A percentile compares a stretch with the other conserved stretches of the same genome.
Conservation (phyloP, 306 rosid species). For the Mimosa pudica region DNA sequence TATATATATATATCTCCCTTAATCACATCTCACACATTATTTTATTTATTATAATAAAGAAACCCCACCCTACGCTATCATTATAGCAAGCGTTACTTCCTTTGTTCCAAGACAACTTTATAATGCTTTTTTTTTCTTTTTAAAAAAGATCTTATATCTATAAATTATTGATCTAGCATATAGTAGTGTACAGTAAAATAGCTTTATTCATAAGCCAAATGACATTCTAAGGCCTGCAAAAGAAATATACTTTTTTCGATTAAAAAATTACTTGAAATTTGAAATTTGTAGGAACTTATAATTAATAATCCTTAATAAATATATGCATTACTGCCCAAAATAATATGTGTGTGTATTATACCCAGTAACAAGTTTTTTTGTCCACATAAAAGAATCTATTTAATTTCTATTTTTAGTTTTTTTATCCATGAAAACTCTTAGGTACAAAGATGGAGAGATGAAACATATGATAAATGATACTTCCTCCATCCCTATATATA, state of each 20-base stretch:
- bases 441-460: too few species aligned
- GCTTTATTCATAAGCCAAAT: neutral
- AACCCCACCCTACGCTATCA: constrained; percentile 46
- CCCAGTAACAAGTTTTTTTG: too few species aligned
- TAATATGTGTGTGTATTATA: neutral
- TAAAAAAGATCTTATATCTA: neutral
- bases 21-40: constrained; percentile 27
- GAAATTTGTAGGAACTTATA: neutral
- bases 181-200: neutral
- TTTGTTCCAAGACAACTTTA: constrained; percentile 33
- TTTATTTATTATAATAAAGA: constrained; percentile 11
- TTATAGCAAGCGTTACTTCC: constrained; percentile 58
- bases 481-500: too few species aligned
- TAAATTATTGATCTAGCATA: neutral
- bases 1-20: constrained; percentile 40
- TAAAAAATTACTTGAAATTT: too few species aligned
- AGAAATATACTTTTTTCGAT: neutral
- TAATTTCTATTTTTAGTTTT: too few species aligned
- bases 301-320: neutral
- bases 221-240: neutral
- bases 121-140: neutral
- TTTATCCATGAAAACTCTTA: too few species aligned
- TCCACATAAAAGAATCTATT: too few species aligned
- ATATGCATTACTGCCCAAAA: neutral
- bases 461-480: too few species aligned